Evolutionary conservation across 495 filamentous ascomycete genomes (phyloP).

Genomic region (Hamigera avellanea): DNA sequence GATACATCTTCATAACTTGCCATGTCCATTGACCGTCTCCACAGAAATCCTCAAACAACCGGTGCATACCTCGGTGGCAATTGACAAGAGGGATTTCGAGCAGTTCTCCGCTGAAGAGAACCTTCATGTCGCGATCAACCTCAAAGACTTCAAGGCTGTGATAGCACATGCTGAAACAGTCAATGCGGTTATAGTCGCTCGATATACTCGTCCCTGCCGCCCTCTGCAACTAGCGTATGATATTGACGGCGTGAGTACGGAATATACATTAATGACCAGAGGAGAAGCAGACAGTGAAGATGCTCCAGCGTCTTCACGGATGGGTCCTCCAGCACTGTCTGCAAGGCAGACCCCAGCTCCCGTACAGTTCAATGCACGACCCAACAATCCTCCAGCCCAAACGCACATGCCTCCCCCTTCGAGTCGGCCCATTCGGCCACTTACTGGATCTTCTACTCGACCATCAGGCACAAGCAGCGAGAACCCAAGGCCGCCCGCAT

Average conservation of each 20-base stretch:
- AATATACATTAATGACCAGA: slow-evolving; percentile 91
- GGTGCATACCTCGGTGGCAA: slow-evolving; percentile 79
- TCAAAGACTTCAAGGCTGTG: slow-evolving; percentile 92
- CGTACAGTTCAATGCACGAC: slow-evolving; percentile 4
- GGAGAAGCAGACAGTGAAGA: slow-evolving; percentile 54
- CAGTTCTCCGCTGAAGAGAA: slow-evolving; percentile 66
- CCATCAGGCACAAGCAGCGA: slow-evolving; percentile 13
- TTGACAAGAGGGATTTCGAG: slow-evolving; percentile 80
- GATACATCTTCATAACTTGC: too few species aligned
- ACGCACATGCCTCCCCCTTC: slow-evolving; percentile 14
- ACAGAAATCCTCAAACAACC: slow-evolving; percentile 86
- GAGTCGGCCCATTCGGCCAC: slow-evolving; percentile 21
- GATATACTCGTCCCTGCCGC: slow-evolving; percentile 66
- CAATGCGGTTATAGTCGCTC: slow-evolving; percentile 57
- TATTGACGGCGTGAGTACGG: slow-evolving; percentile 61
- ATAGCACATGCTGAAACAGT: slow-evolving; percentile 73
- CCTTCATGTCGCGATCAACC: slow-evolving; percentile 76
- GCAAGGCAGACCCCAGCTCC: slow-evolving; percentile 19
- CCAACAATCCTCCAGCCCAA: neutral
- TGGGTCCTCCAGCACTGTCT: slow-evolving; percentile 20
- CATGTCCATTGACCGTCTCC: neutral
- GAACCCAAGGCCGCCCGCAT: slow-evolving; percentile 41
- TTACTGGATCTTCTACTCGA: slow-evolving; percentile 23
- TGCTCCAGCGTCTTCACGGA: slow-evolving; percentile 18
- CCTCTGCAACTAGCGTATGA: slow-evolving; percentile 78